phyloP scores from a whole-genome alignment of 2,329 filamentous ascomycete species.

The Calonectria fujianensis region DNA sequence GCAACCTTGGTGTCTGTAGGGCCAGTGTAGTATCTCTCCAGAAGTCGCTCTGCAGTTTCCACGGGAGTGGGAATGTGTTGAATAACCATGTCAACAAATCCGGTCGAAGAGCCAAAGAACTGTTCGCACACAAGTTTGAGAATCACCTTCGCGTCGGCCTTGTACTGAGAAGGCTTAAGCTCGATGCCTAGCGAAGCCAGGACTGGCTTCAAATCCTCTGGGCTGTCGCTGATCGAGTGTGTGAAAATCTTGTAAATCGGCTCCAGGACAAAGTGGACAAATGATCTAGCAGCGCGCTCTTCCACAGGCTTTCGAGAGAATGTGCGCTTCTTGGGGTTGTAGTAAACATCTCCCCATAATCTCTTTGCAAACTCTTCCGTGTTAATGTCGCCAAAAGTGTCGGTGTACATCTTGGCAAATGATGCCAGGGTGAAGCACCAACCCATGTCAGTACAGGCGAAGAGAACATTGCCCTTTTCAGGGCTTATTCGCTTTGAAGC shows the following conservation, averaged over 20 bases:
- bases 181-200: slow-evolving; percentile 86
- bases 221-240: slow-evolving; percentile 93
- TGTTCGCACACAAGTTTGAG: slow-evolving; percentile 93
- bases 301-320: slow-evolving; percentile 93
- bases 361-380: slow-evolving; percentile 87
- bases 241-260: slow-evolving; percentile 99
- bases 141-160: slow-evolving; percentile 90
- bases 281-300: slow-evolving; percentile 86
- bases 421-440: slow-evolving; percentile 98
- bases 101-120: slow-evolving; percentile 92
- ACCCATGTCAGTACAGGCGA: slow-evolving; percentile 93
- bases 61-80: slow-evolving; percentile 91
- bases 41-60: slow-evolving; percentile 83
- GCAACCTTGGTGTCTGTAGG: slow-evolving; percentile 89
- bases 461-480: slow-evolving; percentile 98
- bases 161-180: slow-evolving; percentile 94
- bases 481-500: slow-evolving; percentile 89
- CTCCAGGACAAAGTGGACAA: slow-evolving; percentile 95
- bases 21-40: slow-evolving; percentile 94
- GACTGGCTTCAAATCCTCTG: slow-evolving; percentile 87
- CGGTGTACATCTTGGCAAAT: slow-evolving; percentile 97
- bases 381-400: slow-evolving; percentile 89
- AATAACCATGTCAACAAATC: slow-evolving; percentile 97
- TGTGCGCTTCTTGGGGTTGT: slow-evolving; percentile 90
- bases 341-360: slow-evolving; percentile 98